Evolutionary conservation across 805 yeast genomes (phyloP), one percentile per base, ranked within the genome.

Genomic region (Ogataea populi-albae): DNA sequence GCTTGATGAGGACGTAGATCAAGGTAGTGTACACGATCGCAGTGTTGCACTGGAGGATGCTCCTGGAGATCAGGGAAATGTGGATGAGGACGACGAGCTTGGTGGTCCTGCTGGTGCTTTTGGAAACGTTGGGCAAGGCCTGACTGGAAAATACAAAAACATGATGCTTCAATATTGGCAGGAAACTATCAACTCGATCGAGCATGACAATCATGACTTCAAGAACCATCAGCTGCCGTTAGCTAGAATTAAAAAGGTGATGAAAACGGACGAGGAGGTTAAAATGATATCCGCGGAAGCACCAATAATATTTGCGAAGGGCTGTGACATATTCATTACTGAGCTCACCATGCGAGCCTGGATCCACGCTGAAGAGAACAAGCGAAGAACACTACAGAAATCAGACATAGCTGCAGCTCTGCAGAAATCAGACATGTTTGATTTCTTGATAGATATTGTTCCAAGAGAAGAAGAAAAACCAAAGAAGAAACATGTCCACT

Each of bases 271-370:
- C 58, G 95, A 87, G 56, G 97, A 91, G 46, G 98, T 93, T 25
- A 77, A 88, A 46, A 93, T 93, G 99, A 93, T 93, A 38, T 79
- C 93, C 45, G 98, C 98, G 3, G 99, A 93, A 64, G 98, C 98
- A 1, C 98, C 99, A 2, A 88, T 93, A 22, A 64, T 93, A 41
- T 93, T 93, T 66, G 98, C 98, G 30, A 93, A 93, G 61, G 98
- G 98, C 1, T 93, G 98, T 63, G 99, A 93, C 58, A 81, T 93
- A 23, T 93, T 93, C 62, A 91, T 93, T 49, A 89, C 98, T 1
- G 99, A 93, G 59, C 68, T 93, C 37, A 89, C 99, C 10, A 89
- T 93, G 96, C 72, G 99, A 40, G 97, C 98, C 6, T 93, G 98
- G 98, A 87, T 93, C 43, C 96, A 89, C 52, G 96, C 98, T 3